These are phyloP conservation scores for Prunella vulgaris DNA, from an alignment of 257 asterid genomes.

Conservation along the genomic window DNA sequence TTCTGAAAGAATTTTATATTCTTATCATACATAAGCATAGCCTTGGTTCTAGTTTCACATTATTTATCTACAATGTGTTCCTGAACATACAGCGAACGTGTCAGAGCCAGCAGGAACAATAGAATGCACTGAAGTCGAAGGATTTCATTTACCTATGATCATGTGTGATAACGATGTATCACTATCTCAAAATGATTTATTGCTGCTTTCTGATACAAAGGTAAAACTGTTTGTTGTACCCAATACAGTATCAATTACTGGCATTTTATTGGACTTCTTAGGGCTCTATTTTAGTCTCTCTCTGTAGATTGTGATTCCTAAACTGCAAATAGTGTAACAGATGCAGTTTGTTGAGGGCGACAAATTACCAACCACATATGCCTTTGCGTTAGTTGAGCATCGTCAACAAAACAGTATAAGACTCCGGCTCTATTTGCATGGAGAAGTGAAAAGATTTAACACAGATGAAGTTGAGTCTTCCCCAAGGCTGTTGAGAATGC, in stretches of 20 bases:
- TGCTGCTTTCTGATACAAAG: conserved; percentile 62
- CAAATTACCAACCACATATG: conserved; percentile 63
- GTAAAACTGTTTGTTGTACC: conserved; percentile 28
- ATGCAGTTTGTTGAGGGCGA: conserved; percentile 62
- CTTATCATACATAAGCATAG: background rate
- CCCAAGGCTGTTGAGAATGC: conserved; percentile 61
- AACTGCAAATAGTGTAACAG: conserved; percentile 8
- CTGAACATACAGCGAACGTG: conserved; percentile 45
- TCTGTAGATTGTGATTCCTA: background rate
- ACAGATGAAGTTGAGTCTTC: conserved; percentile 46
- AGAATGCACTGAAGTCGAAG: conserved; percentile 67
- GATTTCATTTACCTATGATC: conserved; percentile 63
- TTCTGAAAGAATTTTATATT: background rate
- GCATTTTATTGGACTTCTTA: background rate
- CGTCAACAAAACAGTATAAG: conserved; percentile 66
- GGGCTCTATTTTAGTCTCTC: background rate
- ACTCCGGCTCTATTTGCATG: conserved; percentile 69
- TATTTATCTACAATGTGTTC: conserved; percentile 1
- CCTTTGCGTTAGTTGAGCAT: conserved; percentile 90
- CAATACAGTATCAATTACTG: background rate
- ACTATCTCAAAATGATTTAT: conserved; percentile 66
- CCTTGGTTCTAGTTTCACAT: conserved; percentile 5
- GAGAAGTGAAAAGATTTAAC: conserved; percentile 53
- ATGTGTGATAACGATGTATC: conserved; percentile 34
- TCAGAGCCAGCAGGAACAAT: conserved; percentile 45